Evolutionary conservation across 2,329 filamentous ascomycete genomes (phyloP).

Genomic region (Aspergillus caelatus): DNA sequence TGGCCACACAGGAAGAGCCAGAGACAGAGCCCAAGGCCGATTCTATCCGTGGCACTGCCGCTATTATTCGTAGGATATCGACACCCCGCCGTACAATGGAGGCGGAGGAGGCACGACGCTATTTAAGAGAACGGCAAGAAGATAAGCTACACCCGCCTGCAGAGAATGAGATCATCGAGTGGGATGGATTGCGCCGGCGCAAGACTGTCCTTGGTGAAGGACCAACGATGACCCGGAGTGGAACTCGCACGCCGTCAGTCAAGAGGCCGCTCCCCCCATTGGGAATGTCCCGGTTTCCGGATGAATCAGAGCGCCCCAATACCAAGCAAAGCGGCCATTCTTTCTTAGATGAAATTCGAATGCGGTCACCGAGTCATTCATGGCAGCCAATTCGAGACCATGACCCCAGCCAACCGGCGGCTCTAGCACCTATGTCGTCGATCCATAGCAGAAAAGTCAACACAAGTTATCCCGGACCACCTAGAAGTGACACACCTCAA

Average conservation of each 20-base stretch:
- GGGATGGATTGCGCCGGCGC: slow-evolving; percentile 84
- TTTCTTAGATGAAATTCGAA: slow-evolving; percentile 43
- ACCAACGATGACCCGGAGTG: slow-evolving; percentile 38
- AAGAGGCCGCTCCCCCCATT: slow-evolving; percentile 72
- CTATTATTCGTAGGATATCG: slow-evolving; percentile 83
- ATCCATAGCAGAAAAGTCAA: slow-evolving; percentile 53
- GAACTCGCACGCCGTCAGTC: slow-evolving; percentile 40
- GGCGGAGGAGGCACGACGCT: slow-evolving; percentile 73
- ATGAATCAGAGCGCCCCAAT: slow-evolving; percentile 38
- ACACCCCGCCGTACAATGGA: slow-evolving; percentile 75
- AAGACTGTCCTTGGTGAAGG: slow-evolving; percentile 58
- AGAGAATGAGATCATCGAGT: slow-evolving; percentile 82
- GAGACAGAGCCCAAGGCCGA: slow-evolving; percentile 96
- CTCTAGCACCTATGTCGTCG: slow-evolving; percentile 61
- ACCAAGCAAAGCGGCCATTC: slow-evolving; percentile 36
- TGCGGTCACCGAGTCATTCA: slow-evolving; percentile 39
- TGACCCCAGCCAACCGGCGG: slow-evolving; percentile 58
- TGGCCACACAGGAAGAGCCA: slow-evolving; percentile 93
- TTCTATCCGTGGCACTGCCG: slow-evolving; percentile 86
- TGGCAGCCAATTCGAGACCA: slow-evolving; percentile 36
- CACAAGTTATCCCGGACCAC: slow-evolving; percentile 34
- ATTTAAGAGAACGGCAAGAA: slow-evolving; percentile 75
- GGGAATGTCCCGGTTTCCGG: slow-evolving; percentile 86
- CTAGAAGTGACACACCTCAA: slow-evolving; percentile 43
- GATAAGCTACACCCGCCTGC: slow-evolving; percentile 73